phyloP scores from a whole-genome alignment of 2,329 filamentous ascomycete genomes.

The Pseudocercospora eumusae region DNA sequence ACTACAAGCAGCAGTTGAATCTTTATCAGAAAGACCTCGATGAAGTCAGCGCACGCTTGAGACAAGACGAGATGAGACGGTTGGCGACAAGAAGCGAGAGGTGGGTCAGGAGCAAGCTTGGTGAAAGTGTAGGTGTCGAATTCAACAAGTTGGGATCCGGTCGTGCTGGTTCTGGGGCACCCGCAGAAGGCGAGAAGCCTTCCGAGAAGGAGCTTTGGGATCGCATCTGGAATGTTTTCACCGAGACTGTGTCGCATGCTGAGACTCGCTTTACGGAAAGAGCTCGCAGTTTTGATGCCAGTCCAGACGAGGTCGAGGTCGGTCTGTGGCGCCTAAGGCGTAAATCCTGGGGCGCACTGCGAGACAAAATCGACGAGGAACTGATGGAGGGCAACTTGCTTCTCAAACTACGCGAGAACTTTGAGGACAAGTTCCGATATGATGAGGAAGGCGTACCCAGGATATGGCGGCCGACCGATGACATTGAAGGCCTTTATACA shows the following conservation, averaged over 20 bases:
- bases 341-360: constrained; percentile 90
- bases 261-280: constrained; percentile 83
- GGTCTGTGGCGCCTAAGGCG: constrained; percentile 89
- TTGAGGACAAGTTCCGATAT: constrained; percentile 98
- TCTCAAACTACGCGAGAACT: constrained; percentile 94
- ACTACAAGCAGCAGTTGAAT: constrained; percentile 75
- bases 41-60: constrained; percentile 77
- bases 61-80: constrained; percentile 94
- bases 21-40: constrained; percentile 90
- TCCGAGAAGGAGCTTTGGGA: constrained; percentile 92
- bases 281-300: constrained; percentile 91
- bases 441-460: constrained; percentile 91
- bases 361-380: constrained; percentile 91
- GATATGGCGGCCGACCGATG: constrained; percentile 94
- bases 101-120: constrained; percentile 85
- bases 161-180: constrained; percentile 76
- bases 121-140: constrained; percentile 84
- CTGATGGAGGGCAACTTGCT: constrained; percentile 97
- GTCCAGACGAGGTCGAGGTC: constrained; percentile 83
- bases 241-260: constrained; percentile 77
- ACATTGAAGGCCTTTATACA: constrained; percentile 95
- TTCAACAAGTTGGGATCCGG: constrained; percentile 96
- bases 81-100: constrained; percentile 87
- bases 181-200: constrained; percentile 74
- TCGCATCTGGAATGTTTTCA: constrained; percentile 86